Percentiles rank a stretch among this genome's conserved stretches.
phyloP scores from a whole-genome alignment of 441 rosid species.

The Rhodomyrtus psidioides region DNA sequence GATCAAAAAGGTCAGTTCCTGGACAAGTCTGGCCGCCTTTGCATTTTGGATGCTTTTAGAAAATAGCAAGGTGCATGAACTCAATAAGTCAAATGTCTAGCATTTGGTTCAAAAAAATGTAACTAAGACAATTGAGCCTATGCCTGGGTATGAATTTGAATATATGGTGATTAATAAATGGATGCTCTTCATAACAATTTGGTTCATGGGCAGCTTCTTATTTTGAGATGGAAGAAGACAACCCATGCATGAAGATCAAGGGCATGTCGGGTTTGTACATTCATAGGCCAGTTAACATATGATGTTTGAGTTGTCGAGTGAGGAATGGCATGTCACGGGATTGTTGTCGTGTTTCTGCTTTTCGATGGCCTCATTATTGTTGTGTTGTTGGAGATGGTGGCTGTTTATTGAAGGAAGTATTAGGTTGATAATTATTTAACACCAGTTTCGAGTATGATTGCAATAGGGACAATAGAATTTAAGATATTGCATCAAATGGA shows the following conservation, averaged over 20 bases:
- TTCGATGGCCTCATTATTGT: neutral
- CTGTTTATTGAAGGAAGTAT: neutral
- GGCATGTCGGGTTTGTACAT: neutral
- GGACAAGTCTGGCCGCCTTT: neutral
- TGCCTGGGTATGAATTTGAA: neutral
- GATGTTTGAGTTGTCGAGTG: neutral
- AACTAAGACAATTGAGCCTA: neutral
- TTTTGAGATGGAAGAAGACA: neutral
- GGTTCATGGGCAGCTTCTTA: neutral
- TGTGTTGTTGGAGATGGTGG: neutral
- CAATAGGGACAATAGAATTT: neutral
- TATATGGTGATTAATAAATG: neutral
- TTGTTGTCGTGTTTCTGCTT: neutral
- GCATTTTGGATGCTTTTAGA: neutral
- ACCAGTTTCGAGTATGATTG: neutral
- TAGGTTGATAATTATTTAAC: neutral
- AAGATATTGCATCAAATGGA: neutral
- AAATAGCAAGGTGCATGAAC: neutral
- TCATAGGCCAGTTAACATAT: neutral
- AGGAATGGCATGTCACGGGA: neutral
- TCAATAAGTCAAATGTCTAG: neutral
- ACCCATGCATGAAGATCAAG: neutral
- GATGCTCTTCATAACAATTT: neutral
- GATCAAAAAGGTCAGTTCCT: constrained; percentile 39
- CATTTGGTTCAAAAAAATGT: neutral